These are phyloP conservation scores for Tetracladium maxilliforme DNA, from an alignment of 2,329 filamentous ascomycete species.

Conservation along the genomic window DNA sequence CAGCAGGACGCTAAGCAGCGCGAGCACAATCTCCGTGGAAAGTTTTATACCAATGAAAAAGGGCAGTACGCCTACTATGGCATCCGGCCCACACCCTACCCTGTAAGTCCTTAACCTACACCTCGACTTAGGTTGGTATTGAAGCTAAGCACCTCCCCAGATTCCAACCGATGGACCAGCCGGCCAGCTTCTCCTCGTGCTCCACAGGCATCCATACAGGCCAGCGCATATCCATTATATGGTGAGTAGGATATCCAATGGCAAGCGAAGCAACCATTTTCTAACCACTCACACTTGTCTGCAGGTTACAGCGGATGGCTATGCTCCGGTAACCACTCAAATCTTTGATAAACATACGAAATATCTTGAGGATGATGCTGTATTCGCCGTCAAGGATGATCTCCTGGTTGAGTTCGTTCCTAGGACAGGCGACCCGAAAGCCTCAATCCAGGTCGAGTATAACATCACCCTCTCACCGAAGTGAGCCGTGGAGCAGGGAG, in stretches of 20 bases:
- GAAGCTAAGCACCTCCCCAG: too few species aligned
- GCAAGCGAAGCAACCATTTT: too few species aligned
- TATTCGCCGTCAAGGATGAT: constrained; percentile 39
- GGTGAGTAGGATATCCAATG: too few species aligned
- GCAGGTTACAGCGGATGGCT: too few species aligned
- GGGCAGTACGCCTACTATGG: constrained; percentile 38
- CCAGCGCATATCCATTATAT: constrained; percentile 80
- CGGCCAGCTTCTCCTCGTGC: constrained; percentile 47
- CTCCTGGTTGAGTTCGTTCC: constrained; percentile 26
- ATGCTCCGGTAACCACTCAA: constrained; percentile 59
- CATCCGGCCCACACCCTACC: constrained; percentile 25
- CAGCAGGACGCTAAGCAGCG: constrained; percentile 47
- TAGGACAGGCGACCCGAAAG: constrained; percentile 14
- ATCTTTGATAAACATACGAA: constrained; percentile 57
- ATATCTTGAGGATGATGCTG: constrained; percentile 38
- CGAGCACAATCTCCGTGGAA: constrained; percentile 46
- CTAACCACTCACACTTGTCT: too few species aligned
- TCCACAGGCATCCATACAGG: constrained; percentile 64
- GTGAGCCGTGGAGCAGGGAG: too few species aligned
- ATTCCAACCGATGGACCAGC: constrained; percentile 79
- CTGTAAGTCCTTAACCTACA: too few species aligned
- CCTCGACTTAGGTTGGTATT: too few species aligned
- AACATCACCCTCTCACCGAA: constrained; percentile 15
- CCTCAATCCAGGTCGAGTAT: constrained; percentile 17
- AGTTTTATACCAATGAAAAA: constrained; percentile 41